Base-by-base conservation (phyloP, 2,329 filamentous ascomycete species). In the Aureobasidium sp. region DNA sequence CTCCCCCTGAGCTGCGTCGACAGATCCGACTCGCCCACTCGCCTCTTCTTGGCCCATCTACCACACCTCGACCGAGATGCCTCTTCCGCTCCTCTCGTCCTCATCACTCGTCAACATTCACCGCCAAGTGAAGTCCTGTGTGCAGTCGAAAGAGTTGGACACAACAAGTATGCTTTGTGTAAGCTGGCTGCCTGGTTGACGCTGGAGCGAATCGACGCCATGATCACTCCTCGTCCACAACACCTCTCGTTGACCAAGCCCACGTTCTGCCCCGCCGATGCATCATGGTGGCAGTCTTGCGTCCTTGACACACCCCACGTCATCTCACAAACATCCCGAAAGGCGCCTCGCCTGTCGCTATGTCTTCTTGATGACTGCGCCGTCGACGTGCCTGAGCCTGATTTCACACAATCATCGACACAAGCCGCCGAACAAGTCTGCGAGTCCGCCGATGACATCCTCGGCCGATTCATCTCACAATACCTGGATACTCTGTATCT, bases 121-220 rank as follows among this genome's bases (percentile, higher is more conserved):
- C 76, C 74, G 56, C 70, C 74, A 21, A 75, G 74, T 57, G 72
- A 74, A 53, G 72, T 71, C 30, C 58, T 79, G 0, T 85, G 81
- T 63, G 83, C 77, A 11, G 70, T 88, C n/a, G 86, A 90, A 69
- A 76, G 80, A 21, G 80, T 86, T 30, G 71, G 74, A 14, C 67
- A 71, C 41, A 77, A 77, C 1, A 71, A 85, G 3, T 90, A 87
- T 64, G 79, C 80, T 10, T 65, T 88, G 22, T 90, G 84, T 66
- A 83, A 79, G 61, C 71, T 93, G 38, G 84, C 80, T 2, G 67
- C 72, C 17, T 88, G 85, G 84, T 75, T 86, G 19, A 78, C 83
- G 56, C 64, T 85, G 48, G 73, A 77, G 30, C 69, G 74, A 6
- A 70, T 90, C 24, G 68, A 69, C 21, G 64, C n/a, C n/a, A n/a